Base-by-base conservation (phyloP, 2,329 filamentous ascomycete species). In the Westerdykella aurantiaca region DNA sequence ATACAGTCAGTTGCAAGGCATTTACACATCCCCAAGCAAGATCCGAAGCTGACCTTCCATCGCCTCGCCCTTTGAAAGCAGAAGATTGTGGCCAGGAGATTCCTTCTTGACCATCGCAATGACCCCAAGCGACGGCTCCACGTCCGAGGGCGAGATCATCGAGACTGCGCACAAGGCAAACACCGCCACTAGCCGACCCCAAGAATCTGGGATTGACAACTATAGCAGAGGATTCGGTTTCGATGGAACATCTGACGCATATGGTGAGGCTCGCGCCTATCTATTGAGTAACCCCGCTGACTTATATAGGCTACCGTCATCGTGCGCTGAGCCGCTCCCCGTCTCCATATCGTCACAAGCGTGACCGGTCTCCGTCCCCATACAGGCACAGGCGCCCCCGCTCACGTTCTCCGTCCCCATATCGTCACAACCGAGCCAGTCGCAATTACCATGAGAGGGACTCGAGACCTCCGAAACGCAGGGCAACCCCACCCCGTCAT, bases 381-480 rank as follows among this genome's bases (percentile, higher is more conserved):
- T 64, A 52, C 42, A 55, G 54, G 34, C 53, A 53, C 38, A 39
- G 43, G 38, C 51, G 41, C 29, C n/a, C 34, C 21, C 43, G 38
- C 23, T 41, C 38, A 23, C 44, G 46, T 29, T 53, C 51, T 23
- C 46, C 46, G 17, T 51, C 49, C 34, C 50, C 45, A 9, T 45
- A 45, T 34, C 41, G 47, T 31, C 41, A 39, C 21, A 13, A 31
- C 12, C 37, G 16, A n/a, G 11, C 7, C n/a, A 13, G n/a, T 13
- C 11, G 33, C n/a, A 18, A 14, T 13, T 18, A 18, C 17, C 33
- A 35, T 16, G 33, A 34, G 39, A 18, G 31, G 4, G 31, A 31
- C 4, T 64, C 62, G 13, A 52, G 76, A 57, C 84, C 83, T 38
- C 45, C 55, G 37, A 65, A 64, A 50, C 60, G 61, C 51, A 63